Base-by-base conservation (phyloP, 164 flowering plant genomes). In the Brasenia schreberi region DNA sequence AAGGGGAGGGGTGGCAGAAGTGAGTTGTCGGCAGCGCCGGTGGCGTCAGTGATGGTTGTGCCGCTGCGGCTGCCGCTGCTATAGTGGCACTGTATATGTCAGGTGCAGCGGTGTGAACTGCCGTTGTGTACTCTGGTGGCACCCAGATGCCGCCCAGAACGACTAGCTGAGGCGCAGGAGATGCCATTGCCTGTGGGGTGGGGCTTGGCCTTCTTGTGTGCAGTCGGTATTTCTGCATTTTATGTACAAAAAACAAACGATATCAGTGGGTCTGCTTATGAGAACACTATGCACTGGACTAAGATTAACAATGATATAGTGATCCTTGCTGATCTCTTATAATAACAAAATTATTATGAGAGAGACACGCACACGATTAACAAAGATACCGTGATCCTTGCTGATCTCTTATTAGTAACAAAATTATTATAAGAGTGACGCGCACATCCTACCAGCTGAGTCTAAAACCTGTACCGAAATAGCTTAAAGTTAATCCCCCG, bases 61-160 rank as follows among this genome's bases (percentile, higher is more conserved):
- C 86, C 17, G 86, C 44, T 1, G 87, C 68, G 5, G 84, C 74
- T 18, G 78, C 87, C 53, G 89, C n/a, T 0, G 79, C 68, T 0
- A 83, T 80, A 53, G 79, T 84, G 4, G 90, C 73, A 42, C 88
- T 77, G 72, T 92, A 92, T 60, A 92, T 74, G 66, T 85, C 67
- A 6, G 83, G 71, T 18, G 76, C 70, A 1, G 80, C 80, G 5
- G 71, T 69, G 59, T 81, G 86, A 0, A 84, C 83, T 4, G 87
- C 85, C 0, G 83, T 67, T 61, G 94, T 90, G 64, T 94, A 94
- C 66, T 93, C 98, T 0, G 88, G 94, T 64, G 96, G 98, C 70
- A 93, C 96, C 98, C 98, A 93, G 9, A 93, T 90, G 43, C 98
- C 94, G 0, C 98, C 98, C n/a, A 93, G 75, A 65, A 94, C 93